Evolutionary conservation across 1,284 basidiomycete species (phyloP), one percentile per base, ranked within the genome.

Genomic region (Moesziomyces aphidis): DNA sequence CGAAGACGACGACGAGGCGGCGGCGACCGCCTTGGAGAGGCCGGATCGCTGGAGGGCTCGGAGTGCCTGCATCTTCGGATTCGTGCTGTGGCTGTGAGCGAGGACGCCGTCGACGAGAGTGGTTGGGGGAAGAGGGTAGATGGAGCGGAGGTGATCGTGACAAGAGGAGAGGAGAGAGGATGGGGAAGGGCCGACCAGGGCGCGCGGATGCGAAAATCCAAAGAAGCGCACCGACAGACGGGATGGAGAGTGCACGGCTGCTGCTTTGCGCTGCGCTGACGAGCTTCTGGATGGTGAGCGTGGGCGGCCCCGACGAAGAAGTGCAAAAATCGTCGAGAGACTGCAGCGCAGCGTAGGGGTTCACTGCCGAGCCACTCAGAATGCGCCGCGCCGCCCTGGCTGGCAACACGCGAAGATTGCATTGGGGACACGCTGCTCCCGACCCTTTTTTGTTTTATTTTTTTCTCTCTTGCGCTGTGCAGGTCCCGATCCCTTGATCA

Each of bases 31-130:
- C 67, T 66, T 74, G 59, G 70, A 67, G 54, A 74, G 62, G 22
- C 72, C 72, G 50, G 72, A 61, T 54, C 73, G 73, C 67, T 75
- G 73, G 26, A 75, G 73, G 54, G 63, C 67, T 54, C 73, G 73
- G 53, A 75, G 67, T 34, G 61, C 63, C 67, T 75, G 73, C 73
- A 75, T 75, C 62, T 61, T 55, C 50, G 47, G 15, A 8, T 11
- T 28, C 24, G 43, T 45, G 23, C 23, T 46, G 23, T 13, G 26
- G 45, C 22, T 22, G 21, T 47, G 45, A 47, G 45, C 22, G 13
- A n/a, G 15, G 55, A 44, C 49, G 61, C 48, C 53, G 51, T 61
- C 54, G 62, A 50, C 28, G 58, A 48, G 6, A 39, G 43, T 46
- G 19, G 42, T 42, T 28, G 8, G 44, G 23, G 31, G 24, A 22